These are phyloP conservation scores for Gastrolobium villosum DNA, from an alignment of 306 rosid species.

Conservation along the genomic window DNA sequence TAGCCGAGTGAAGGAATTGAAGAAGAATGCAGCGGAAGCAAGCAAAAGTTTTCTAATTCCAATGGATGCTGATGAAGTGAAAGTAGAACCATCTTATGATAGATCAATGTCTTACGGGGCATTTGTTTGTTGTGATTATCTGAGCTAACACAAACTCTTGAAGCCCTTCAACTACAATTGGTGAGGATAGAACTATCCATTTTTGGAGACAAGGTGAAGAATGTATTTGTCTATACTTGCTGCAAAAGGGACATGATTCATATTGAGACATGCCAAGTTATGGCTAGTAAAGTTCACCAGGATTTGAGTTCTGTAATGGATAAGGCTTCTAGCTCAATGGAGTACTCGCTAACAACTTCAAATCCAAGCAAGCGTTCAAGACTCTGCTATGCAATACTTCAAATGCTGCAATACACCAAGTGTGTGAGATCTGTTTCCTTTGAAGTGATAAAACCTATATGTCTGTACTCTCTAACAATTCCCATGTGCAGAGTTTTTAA, in stretches of 20 bases:
- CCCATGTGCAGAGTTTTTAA: no score
- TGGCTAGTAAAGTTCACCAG: slow-evolving; percentile 55
- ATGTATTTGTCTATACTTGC: slow-evolving; percentile 56
- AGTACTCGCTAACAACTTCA: slow-evolving; percentile 61
- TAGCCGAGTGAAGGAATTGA: slow-evolving; percentile 67
- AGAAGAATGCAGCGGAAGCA: slow-evolving; percentile 67
- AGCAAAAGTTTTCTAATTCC: slow-evolving; percentile 58
- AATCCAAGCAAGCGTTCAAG: slow-evolving; percentile 56
- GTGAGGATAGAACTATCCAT: slow-evolving; percentile 66
- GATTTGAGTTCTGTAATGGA: slow-evolving; percentile 61
- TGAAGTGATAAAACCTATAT: no score
- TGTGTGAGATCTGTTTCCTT: no score
- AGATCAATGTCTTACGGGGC: slow-evolving; percentile 57
- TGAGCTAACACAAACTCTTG: slow-evolving; percentile 68
- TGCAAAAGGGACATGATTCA: slow-evolving; percentile 44
- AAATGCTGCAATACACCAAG: no score
- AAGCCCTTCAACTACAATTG: slow-evolving; percentile 59
- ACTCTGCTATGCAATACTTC: slow-evolving; percentile 51
- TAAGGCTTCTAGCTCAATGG: slow-evolving; percentile 59
- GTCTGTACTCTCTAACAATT: no score
- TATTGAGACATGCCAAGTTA: slow-evolving; percentile 47
- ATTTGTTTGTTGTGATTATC: slow-evolving; percentile 67
- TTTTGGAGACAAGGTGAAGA: slow-evolving; percentile 67
- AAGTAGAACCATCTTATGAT: slow-evolving; percentile 56
- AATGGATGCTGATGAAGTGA: slow-evolving; percentile 48